A percentile compares a stretch with the other conserved stretches of the same genome.
Conservation (phyloP, 2,329 filamentous ascomycete genomes). For the Metarhizium rileyi region DNA sequence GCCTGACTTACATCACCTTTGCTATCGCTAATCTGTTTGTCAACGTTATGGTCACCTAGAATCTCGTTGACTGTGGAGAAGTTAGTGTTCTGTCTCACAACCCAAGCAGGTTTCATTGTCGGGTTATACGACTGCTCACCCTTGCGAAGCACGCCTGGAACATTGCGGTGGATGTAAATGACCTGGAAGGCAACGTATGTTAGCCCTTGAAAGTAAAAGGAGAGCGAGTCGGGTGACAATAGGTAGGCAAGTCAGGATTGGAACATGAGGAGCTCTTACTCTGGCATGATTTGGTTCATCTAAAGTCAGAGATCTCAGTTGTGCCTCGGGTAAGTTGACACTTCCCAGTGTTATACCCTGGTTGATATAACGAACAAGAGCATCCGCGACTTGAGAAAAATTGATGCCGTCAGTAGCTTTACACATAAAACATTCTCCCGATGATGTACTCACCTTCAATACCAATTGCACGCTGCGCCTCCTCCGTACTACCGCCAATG, state of each 20-base stretch:
- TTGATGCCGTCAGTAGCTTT: background rate
- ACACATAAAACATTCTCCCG: background rate
- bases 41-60: conserved; percentile 89
- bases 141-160: conserved; percentile 86
- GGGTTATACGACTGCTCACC: conserved; percentile 31
- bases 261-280: conserved; percentile 29
- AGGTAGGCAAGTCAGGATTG: background rate
- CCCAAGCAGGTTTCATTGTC: background rate
- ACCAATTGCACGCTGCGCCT: conserved; percentile 92
- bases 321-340: conserved; percentile 95
- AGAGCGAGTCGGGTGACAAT: background rate
- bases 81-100: background rate
- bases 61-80: conserved; percentile 71
- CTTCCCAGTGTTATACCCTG: conserved; percentile 84
- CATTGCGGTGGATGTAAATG: conserved; percentile 94
- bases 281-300: conserved; percentile 85
- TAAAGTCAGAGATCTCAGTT: conserved; percentile 76
- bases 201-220: conserved; percentile 4
- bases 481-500: conserved; percentile 95
- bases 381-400: conserved; percentile 55
- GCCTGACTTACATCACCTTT: conserved; percentile 62
- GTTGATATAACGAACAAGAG: conserved; percentile 90
- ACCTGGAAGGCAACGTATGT: conserved; percentile 37
- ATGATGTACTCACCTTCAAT: conserved; percentile 52
- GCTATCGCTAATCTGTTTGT: conserved; percentile 97